Evolutionary conservation across 2,329 filamentous ascomycete species (phyloP), one percentile per base, ranked within the genome.

Genomic region (Fusarium nurragi): DNA sequence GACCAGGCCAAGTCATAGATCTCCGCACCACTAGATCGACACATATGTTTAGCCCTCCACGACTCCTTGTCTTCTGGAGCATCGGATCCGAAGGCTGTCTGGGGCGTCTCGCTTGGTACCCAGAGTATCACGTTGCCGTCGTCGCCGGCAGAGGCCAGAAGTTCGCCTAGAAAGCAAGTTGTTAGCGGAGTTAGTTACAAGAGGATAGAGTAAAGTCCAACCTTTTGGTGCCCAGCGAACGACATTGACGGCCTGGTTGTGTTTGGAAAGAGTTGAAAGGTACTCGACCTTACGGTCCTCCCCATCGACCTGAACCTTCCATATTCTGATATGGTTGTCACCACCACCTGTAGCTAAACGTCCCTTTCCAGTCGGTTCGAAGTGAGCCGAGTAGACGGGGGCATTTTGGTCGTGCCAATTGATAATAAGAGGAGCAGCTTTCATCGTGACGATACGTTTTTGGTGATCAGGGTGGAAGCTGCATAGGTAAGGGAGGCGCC

Each of bases 1-100:
- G 95, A 98, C 96, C 95, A 99, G 47, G 95, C 95, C 55, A 99
- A 82, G 77, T 99, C 95, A 79, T 99, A 99, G 69, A 99, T 98
- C 77, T 99, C 95, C 12, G 94, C 93, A 32, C 94, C 94, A 63
- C 91, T 92, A 41, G 94, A 97, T 63, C 95, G 88, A 78, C 94
- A 98, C 95, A 98, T 98, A 76, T 97, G 93, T 80, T 97, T 98
- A 64, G 94, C 91, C 63, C 94, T 86, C 95, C 95, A 99, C 68
- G 92, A 92, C 79, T 99, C 95, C 78, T 97, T 97, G 76, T 99
- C 95, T 71, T 97, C 95, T 53, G 90, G 84, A 45, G 87, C 88
- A 71, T 97, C 93, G 72, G 94, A 91, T 65, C 94, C 94, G 74
- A 97, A 92, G 36, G 79, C 76, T 53, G 87, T 84, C 60, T 86